Evolutionary conservation across 495 filamentous ascomycete genomes (phyloP), one percentile per base, ranked within the genome.

Genomic region (Cercophora samala): DNA sequence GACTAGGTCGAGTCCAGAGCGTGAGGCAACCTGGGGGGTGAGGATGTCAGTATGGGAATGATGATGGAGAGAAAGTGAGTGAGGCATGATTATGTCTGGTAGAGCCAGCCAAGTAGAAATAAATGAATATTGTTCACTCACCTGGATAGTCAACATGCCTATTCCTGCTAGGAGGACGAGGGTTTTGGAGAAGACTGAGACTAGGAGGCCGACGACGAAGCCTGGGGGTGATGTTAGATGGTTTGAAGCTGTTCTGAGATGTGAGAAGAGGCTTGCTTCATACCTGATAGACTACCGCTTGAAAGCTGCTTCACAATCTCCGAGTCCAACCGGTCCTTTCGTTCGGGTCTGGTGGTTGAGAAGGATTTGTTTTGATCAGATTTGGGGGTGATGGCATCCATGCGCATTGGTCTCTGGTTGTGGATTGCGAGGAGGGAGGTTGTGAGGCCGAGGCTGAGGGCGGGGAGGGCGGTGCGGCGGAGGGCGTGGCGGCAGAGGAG

Each of bases 121-220:
- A 23, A 22, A 18, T 59, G 32, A 8, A 24, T 21, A 21, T 70
- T 66, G 65, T 56, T 42, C 55, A 81, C 81, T 61, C 77, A 93
- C 91, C 84, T 93, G 90, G 64, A 90, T 75, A 22, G 87, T 74
- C 24, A 93, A 84, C 65, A 94, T 82, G 5, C 87, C 79, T 64
- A 95, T 77, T 0, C 92, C 91, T 13, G 93, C 73, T 37, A 96
- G 72, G 42, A 93, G 74, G 8, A 91, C 90, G 70, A 96, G 74
- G 4, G 87, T 88, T 72, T 84, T 86, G 56, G 90, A 93, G 76
- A 96, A 94, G 53, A 90, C 83, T 70, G 86, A 84, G 63, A 96
- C 82, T 5, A 90, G 82, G 21, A 94, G 73, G 3, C 92, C 92
- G 0, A 83, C 85, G 51, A 89, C 73, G 61, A 96, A 80, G 4